Base-by-base conservation (phyloP, 176 grass and related monocot species). In the Bonia amplexicaulis region DNA sequence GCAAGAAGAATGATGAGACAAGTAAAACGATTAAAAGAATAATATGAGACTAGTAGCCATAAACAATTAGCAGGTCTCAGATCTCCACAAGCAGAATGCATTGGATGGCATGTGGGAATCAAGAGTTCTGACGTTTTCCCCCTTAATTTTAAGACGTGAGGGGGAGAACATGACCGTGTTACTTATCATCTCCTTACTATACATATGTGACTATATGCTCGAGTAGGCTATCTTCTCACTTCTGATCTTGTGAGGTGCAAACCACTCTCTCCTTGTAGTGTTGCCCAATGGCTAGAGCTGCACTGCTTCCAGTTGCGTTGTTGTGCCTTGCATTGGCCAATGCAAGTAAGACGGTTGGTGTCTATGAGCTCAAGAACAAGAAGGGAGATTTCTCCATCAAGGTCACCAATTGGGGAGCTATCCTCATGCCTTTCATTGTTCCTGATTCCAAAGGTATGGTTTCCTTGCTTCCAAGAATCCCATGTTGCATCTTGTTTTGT, bases 301-400 rank as follows among this genome's bases (percentile, higher is more conserved):
- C 62, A 19, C 79, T 90, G 57, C 45, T 87, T 19, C 51, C 45
- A 7, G 49, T 88, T 25, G 77, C 52, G 58, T 27, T 62, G 25
- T 51, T 84, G 71, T 66, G 59, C 82, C 40, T 93, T 51, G 17
- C 82, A 61, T 77, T 84, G 14, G 73, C 82, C 33, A 12, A 23
- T 85, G 73, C 59, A 25, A 82, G 69, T 74, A 92, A 90, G 72
- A 70, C 35, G 76, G 83, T 89, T 4, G 86, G 93, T 10, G 79
- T 94, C 70, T 98, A 94, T 48, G 88, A 92, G 81, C 89, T 90
- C 77, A 90, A 54, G 51, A 82, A 76, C 64, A 67, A 16, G 23
- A 95, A 75, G 59, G 86, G 91, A 6, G 91, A 98, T 83, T 98
- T 95, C 86, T 95, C 93, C 69, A 66, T 98, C 46, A 93, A 78